Evolutionary conservation across 192 early-diverging fungal species (phyloP), one percentile per base, ranked within the genome.

Genomic region (Fimicolochytrium jonesii): DNA sequence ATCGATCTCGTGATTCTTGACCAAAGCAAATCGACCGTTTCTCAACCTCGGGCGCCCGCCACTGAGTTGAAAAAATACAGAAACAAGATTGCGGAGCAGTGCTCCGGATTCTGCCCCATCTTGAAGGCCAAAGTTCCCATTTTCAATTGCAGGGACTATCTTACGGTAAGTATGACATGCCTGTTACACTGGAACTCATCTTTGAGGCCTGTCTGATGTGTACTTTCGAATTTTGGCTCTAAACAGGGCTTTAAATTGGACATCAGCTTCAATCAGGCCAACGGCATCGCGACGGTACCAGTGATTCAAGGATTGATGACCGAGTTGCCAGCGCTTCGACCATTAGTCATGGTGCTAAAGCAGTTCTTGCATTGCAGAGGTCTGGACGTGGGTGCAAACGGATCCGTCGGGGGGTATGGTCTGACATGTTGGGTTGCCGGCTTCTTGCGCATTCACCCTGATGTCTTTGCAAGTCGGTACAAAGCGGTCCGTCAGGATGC

Each of bases 291-390:
- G 9, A 13, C 20, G 2, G 18, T 35, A 9, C 41, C 18, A 10
- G 15, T 20, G 35, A 47, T 43, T 35, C 4, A 17, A 5, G 35
- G 20, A 22, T 34, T 59, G 0, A 11, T 60, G n/a, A 22, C n/a
- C 1, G 60, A 64, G 36, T 47, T 56, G 1, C 61, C 60, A 4
- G 25, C 29, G 11, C 48, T 69, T 22, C 45, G 53, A 18, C 60
- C 59, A 10, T 41, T 69, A 15, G 50, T 62, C 20, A 34, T 69
- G 25, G 61, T 69, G 3, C 42, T 69, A 23, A 69, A 69, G 42
- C 55, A 50, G n/a, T 69, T 69, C 56, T 41, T 69, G 17, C 32
- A 56, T 26, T 20, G 1, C 13, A 48, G 67, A 5, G 28, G 25
- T 30, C 32, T 69, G 22, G 56, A 69, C 47, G 10, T 13, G 13